phyloP scores from a whole-genome alignment of 2,329 filamentous ascomycete genomes.

The Pezicula neosporulosa region DNA sequence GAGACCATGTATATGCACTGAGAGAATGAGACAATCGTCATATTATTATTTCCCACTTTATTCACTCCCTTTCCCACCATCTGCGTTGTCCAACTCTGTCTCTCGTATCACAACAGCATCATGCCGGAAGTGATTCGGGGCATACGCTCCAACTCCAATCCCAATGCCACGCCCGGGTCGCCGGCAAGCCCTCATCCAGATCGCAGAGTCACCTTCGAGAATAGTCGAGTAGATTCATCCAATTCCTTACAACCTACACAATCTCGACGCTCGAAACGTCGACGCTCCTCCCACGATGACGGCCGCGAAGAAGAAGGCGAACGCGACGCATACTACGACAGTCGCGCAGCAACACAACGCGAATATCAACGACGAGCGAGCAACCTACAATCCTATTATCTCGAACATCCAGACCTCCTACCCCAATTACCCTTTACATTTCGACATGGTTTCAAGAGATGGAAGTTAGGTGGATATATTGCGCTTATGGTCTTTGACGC shows the following conservation, averaged over 20 bases:
- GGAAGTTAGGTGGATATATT: constrained; percentile 22
- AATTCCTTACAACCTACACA: constrained; percentile 2
- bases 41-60: too few relatives aligned
- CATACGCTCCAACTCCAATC: background rate
- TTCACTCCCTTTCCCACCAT: too few relatives aligned
- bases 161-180: background rate
- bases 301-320: constrained; percentile 11
- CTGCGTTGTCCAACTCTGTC: too few relatives aligned
- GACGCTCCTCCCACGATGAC: constrained; percentile 8
- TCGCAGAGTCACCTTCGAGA: constrained; percentile 16
- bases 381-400: constrained; percentile 19
- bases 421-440: constrained; percentile 22
- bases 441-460: constrained; percentile 21
- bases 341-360: constrained; percentile 16
- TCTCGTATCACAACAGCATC: background rate
- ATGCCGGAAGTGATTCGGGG: background rate
- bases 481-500: constrained; percentile 45
- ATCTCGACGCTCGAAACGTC: constrained; percentile 2
- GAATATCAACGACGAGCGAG: constrained; percentile 17
- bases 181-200: background rate
- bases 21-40: too few relatives aligned
- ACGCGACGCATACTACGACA: constrained; percentile 17
- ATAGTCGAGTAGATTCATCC: constrained; percentile 7
- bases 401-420: constrained; percentile 17
- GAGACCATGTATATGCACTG: too few relatives aligned